Percentiles rank a stretch among this genome's conserved stretches.
These are phyloP conservation scores for Ceratobasidium sp. DNA, from an alignment of 1,284 basidiomycete species.

Conservation along the genomic window DNA sequence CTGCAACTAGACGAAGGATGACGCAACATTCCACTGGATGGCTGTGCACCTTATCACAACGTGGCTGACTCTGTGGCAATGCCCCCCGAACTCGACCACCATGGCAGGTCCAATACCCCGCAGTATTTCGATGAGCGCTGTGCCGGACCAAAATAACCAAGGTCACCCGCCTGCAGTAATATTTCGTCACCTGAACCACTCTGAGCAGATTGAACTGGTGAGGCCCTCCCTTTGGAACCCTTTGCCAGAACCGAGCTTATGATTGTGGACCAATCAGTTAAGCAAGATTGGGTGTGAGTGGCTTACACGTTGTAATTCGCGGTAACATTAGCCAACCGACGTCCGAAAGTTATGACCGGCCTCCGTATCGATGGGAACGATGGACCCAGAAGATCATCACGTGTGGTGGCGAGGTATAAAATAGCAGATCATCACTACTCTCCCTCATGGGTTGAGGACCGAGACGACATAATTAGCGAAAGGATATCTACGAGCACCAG, in stretches of 20 bases:
- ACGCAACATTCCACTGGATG: too few relatives aligned
- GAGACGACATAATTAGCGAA: background rate
- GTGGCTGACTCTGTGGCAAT: constrained; percentile 15
- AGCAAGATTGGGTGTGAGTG: constrained; percentile 1
- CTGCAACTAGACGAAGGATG: too few relatives aligned
- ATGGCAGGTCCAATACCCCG: background rate
- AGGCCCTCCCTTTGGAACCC: too few relatives aligned
- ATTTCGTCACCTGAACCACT: background rate
- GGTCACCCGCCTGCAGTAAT: background rate
- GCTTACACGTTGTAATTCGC: too few relatives aligned
- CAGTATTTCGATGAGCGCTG: too few relatives aligned
- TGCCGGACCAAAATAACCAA: background rate
- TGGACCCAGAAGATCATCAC: background rate
- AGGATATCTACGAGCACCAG: background rate
- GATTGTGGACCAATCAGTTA: background rate
- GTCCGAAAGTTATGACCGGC: background rate
- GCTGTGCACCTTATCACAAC: background rate
- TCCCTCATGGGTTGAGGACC: background rate
- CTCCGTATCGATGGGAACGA: constrained; percentile 8
- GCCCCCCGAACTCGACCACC: background rate
- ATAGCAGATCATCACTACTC: background rate
- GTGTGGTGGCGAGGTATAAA: background rate
- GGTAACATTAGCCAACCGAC: background rate
- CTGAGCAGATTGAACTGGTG: background rate
- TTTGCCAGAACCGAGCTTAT: background rate